Evolutionary conservation across 129 eudicot species (phyloP), one percentile per base, ranked within the genome.

Genomic region (Lactuca sativa): DNA sequence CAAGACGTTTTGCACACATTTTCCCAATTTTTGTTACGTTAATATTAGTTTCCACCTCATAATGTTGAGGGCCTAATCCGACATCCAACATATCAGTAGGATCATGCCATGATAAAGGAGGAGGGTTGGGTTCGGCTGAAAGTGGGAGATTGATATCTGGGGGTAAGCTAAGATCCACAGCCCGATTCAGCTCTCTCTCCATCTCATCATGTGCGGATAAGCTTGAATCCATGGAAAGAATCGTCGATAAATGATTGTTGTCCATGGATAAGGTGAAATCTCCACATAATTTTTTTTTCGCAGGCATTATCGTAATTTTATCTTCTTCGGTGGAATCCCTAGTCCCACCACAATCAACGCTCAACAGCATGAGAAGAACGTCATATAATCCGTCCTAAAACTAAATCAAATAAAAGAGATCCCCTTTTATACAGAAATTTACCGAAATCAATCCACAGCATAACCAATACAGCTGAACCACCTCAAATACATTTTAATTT

Each of bases 141-240:
- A 84, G 82, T 1, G 93, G 93, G 34, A 86, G 83, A 64, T 86
- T 86, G 59, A 86, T 84, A 78, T 86, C 92, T 0, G 95, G 95
- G 1, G 87, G 84, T 7, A 61, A 77, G 31, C 79, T 65, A 12
- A 84, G 80, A 61, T 78, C 82, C 37, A 82, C 78, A 0, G 82
- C 80, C 38, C 86, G 84, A 76, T 78, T 75, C 88, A 85, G 49
- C 66, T 88, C 95, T 52, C 84, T 69, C 49, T 81, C 91, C 59
- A 81, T 75, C 66, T 85, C 95, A 55, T 85, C 95, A 6, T 85
- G 91, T 3, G 72, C 70, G 0, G 91, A 74, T 10, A 85, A 75
- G 51, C 86, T 78, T 52, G 88, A 85, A 81, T 88, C 91, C 95
- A 88, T 88, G 51, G 95, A 85, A 44, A 88, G 59, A 9, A 82